These are phyloP conservation scores for Fonsecaea erecta DNA, from an alignment of 2,329 filamentous ascomycete species.

Conservation along the genomic window DNA sequence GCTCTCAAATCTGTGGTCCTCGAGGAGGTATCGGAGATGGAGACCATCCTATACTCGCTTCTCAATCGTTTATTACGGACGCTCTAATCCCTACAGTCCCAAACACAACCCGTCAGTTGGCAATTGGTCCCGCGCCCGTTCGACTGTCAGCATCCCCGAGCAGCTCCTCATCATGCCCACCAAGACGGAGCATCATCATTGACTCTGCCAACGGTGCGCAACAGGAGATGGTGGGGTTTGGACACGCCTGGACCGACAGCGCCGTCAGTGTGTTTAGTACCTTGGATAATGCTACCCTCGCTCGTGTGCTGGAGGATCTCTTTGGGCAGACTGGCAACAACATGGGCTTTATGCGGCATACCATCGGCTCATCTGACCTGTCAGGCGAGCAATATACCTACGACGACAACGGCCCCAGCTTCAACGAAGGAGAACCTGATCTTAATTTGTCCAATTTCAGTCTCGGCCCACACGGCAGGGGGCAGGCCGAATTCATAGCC, in stretches of 20 bases:
- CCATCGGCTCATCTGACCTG: slow-evolving; percentile 47
- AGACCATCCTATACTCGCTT: slow-evolving; percentile 12
- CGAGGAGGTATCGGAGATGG: slow-evolving; percentile 20
- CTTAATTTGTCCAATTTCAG: slow-evolving; percentile 41
- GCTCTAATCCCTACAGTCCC: slow-evolving; percentile 8
- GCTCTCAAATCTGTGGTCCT: slow-evolving; percentile 19
- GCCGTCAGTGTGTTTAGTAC: slow-evolving; percentile 45
- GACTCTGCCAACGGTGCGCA: slow-evolving; percentile 17
- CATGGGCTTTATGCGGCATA: slow-evolving; percentile 48
- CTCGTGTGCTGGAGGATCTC: slow-evolving; percentile 43
- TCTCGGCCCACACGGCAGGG: slow-evolving; percentile 43
- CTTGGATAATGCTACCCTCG: slow-evolving; percentile 39
- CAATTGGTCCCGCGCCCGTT: slow-evolving; percentile 12
- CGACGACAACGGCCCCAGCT: slow-evolving; percentile 40
- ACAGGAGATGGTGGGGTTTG: slow-evolving; percentile 43
- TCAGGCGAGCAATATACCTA: slow-evolving; percentile 45
- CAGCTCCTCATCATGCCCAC: slow-evolving; percentile 11
- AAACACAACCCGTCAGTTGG: slow-evolving; percentile 18
- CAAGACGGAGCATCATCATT: slow-evolving; percentile 14
- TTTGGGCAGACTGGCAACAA: slow-evolving; percentile 44
- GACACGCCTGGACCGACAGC: slow-evolving; percentile 47
- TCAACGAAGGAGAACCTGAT: slow-evolving; percentile 43
- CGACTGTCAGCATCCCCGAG: slow-evolving; percentile 4
- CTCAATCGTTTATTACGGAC: slow-evolving; percentile 24
- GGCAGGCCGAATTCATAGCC: slow-evolving; percentile 46